phyloP scores from a whole-genome alignment of 2,329 filamentous ascomycete genomes.

The Nemania serpens region DNA sequence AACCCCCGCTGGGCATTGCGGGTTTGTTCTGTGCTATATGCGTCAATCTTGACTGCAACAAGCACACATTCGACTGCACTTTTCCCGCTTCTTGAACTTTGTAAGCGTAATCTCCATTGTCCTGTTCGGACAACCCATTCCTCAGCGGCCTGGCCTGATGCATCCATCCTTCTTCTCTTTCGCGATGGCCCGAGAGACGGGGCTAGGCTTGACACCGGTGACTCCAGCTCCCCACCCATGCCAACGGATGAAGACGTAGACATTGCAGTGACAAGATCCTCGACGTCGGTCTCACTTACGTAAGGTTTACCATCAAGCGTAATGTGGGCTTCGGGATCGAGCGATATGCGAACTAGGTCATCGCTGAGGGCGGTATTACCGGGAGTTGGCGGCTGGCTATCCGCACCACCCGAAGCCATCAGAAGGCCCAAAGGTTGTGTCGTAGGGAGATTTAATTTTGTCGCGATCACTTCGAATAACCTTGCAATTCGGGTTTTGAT shows the following conservation, averaged over 20 bases:
- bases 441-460: slow-evolving; percentile 73
- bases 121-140: slow-evolving; percentile 70
- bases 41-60: slow-evolving; percentile 76
- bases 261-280: slow-evolving; percentile 36
- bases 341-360: slow-evolving; percentile 67
- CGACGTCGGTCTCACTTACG: slow-evolving; percentile 38
- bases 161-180: slow-evolving; percentile 52
- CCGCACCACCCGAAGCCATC: slow-evolving; percentile 67
- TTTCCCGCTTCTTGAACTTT: slow-evolving; percentile 54
- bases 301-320: slow-evolving; percentile 61
- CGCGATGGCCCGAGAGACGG: slow-evolving; percentile 46
- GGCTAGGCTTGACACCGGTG: slow-evolving; percentile 38
- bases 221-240: slow-evolving; percentile 41
- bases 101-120: slow-evolving; percentile 74
- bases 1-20: slow-evolving; percentile 71
- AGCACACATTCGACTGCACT: slow-evolving; percentile 71
- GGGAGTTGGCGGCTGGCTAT: slow-evolving; percentile 66
- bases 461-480: slow-evolving; percentile 79
- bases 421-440: slow-evolving; percentile 67
- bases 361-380: slow-evolving; percentile 73
- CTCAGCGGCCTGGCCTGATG: slow-evolving; percentile 40
- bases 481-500: slow-evolving; percentile 71
- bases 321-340: slow-evolving; percentile 65
- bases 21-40: slow-evolving; percentile 65
- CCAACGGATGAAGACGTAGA: slow-evolving; percentile 43